phyloP scores from a whole-genome alignment of 1,139 yeast species.

The Sugiyamaella sp. region DNA sequence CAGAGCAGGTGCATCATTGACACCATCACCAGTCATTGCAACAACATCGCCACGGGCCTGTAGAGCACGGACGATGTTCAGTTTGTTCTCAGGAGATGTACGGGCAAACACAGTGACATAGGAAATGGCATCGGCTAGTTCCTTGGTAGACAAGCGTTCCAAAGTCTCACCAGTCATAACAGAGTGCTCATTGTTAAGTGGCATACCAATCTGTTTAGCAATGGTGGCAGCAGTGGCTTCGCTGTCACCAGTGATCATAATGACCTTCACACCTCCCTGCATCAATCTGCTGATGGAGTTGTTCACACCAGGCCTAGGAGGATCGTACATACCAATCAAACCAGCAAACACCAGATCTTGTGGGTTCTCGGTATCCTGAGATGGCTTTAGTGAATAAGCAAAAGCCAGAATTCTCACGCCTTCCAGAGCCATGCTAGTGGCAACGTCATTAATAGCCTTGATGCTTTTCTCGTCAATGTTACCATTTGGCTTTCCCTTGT shows the following conservation, averaged over 20 bases:
- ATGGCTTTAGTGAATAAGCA: conserved; percentile 54
- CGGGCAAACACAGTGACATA: conserved; percentile 92
- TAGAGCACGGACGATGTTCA: conserved; percentile 85
- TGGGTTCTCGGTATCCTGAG: conserved; percentile 47
- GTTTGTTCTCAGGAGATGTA: conserved; percentile 95
- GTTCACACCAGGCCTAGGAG: conserved; percentile 86
- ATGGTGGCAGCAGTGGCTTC: conserved; percentile 91
- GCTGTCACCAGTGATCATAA: conserved; percentile 97
- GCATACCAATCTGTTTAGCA: conserved; percentile 92
- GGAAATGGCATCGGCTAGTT: conserved; percentile 71
- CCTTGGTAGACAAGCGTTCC: conserved; percentile 68
- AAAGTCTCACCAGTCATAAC: conserved; percentile 84
- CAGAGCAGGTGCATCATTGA: conserved; percentile 98
- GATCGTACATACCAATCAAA: conserved; percentile 92
- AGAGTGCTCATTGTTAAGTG: conserved; percentile 60
- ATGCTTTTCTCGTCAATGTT: conserved; percentile 54
- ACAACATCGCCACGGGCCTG: conserved; percentile 94
- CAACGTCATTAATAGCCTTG: conserved; percentile 53
- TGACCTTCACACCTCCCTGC: conserved; percentile 92
- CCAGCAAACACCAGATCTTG: conserved; percentile 74
- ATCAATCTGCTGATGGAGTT: conserved; percentile 70
- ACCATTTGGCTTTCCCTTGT: conserved; percentile 55
- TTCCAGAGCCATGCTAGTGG: conserved; percentile 69
- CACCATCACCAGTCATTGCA: conserved; percentile 99
- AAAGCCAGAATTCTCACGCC: conserved; percentile 88